Base-by-base conservation (phyloP, 306 rosid genomes). In the Sindora glabra region DNA sequence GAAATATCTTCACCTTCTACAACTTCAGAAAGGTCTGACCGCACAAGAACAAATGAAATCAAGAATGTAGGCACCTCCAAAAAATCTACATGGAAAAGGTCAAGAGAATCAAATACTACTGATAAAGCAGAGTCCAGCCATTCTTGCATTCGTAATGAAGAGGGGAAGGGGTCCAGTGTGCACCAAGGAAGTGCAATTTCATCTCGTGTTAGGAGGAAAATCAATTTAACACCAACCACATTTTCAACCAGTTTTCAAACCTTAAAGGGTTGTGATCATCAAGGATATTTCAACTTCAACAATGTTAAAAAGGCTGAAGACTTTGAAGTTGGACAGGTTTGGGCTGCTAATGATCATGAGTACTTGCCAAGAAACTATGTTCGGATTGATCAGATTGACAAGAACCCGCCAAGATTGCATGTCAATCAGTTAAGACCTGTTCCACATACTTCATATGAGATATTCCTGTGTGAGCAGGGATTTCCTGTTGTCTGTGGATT, bases 291-390 rank as follows among this genome's bases (percentile, higher is more conserved):
- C 18, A 6, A 24, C 14, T 13, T 54, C 42, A 33, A 54, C 6
- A 1, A 34, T 17, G 18, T 18, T 32, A 3, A 13, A 18, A 53
- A 25, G 32, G 37, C 45, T 19, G 17, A 54, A 19, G 11, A 18
- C 12, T 33, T 54, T 11, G 2, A 33, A 10, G 59, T 54, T 32
- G 60, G 44, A 27, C 60, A 54, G 18, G 60, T 54, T 19, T 33
- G 60, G 45, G 60, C 45, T 19, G 29, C 60, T 33, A 17, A 54
- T 54, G 60, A 54, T 54, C 29, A 54, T 34, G 44, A 54, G 34
- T 17, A 24, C 18, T 32, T 33, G 60, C 45, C 29, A 6, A 54
- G 60, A 12, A 54, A n/a, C 18, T 54, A 54, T 12, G 30, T 26
- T 26, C 30, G 6, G 18, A 54, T 54, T 54, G 5, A 54, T 14